Conservation (phyloP, 177 flowering plant species). For the Tripterygium wilfordii region DNA sequence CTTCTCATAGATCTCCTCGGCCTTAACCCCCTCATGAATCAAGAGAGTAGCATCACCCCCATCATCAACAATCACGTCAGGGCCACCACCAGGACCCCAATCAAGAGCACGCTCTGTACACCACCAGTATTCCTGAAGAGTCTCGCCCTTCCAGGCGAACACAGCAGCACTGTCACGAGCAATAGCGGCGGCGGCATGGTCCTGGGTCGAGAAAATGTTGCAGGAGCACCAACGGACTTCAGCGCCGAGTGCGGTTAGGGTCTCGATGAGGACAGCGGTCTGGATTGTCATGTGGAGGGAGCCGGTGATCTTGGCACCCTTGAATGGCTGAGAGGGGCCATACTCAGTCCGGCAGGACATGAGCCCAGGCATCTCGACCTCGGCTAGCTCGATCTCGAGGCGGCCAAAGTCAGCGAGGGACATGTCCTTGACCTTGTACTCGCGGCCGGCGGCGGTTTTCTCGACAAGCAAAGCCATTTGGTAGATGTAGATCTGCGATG, state of each 20-base stretch:
- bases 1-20: too few species aligned
- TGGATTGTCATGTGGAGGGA: conserved; percentile 60
- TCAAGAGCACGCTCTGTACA: conserved; percentile 49
- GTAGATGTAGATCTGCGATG: too few species aligned
- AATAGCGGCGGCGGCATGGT: too few species aligned
- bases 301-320: conserved; percentile 46
- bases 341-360: conserved; percentile 41
- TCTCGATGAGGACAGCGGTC: conserved; percentile 49
- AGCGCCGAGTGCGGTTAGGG: too few species aligned
- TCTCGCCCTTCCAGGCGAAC: too few species aligned
- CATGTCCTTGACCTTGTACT: too few species aligned
- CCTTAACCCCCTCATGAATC: conserved; percentile 52
- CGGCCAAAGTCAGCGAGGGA: too few species aligned
- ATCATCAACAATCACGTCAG: conserved; percentile 49
- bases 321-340: conserved; percentile 45
- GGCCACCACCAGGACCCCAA: conserved; percentile 49
- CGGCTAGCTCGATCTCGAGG: too few species aligned
- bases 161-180: too few species aligned
- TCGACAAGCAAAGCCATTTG: conserved; percentile 38
- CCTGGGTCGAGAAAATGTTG: too few species aligned
- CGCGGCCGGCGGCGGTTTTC: conserved; percentile 39
- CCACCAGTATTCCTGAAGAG: conserved; percentile 57
- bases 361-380: too few species aligned
- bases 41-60: conserved; percentile 45
- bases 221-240: too few species aligned